A percentile compares a stretch with the other conserved stretches of the same genome.
phyloP scores from a whole-genome alignment of 306 rosid species.

The Casuarina equisetifolia region DNA sequence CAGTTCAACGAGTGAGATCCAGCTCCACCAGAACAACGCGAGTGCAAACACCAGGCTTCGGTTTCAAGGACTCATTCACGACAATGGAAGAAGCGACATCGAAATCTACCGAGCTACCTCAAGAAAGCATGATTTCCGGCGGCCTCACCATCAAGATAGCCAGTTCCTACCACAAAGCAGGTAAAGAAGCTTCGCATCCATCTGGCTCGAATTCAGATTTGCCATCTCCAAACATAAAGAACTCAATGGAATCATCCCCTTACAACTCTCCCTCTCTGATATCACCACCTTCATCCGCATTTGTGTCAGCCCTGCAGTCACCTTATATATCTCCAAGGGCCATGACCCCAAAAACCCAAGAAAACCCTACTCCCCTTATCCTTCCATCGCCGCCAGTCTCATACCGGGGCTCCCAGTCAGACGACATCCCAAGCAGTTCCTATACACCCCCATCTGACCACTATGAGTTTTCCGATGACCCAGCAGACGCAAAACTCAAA shows the following conservation, averaged over 20 bases:
- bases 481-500: slow-evolving; percentile 50
- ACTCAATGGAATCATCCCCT: slow-evolving; percentile 54
- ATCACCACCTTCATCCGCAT: slow-evolving; percentile 91
- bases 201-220: slow-evolving; percentile 28
- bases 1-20: neutral
- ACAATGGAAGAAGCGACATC: slow-evolving; percentile 37
- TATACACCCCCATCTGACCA: slow-evolving; percentile 90
- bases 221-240: slow-evolving; percentile 51
- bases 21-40: neutral
- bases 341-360: slow-evolving; percentile 24
- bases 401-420: slow-evolving; percentile 37
- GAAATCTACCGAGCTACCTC: neutral
- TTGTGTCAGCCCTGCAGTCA: slow-evolving; percentile 88
- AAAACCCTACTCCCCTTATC: slow-evolving; percentile 24
- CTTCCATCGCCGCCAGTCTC: slow-evolving; percentile 37
- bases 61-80: slow-evolving; percentile 25
- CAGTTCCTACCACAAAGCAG: slow-evolving; percentile 28
- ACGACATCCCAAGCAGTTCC: slow-evolving; percentile 82
- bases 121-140: slow-evolving; percentile 28
- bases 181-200: slow-evolving; percentile 19
- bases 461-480: slow-evolving; percentile 67
- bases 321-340: slow-evolving; percentile 93
- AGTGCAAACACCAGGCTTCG: neutral
- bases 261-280: slow-evolving; percentile 73
- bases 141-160: slow-evolving; percentile 58